Conservation (phyloP, 805 yeast species). For the Candida nonsorbophila region DNA sequence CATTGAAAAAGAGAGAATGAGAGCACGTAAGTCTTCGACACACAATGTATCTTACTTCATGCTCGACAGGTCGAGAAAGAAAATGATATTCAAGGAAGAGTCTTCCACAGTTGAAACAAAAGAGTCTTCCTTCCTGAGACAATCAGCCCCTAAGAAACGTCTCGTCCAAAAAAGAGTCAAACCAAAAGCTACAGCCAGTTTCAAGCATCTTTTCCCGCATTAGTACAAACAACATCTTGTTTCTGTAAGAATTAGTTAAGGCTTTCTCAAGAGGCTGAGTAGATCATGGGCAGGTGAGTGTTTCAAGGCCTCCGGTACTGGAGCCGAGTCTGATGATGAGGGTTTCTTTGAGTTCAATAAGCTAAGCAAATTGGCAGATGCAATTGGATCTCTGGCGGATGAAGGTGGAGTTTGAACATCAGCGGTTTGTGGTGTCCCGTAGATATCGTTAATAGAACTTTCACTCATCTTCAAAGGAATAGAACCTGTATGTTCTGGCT, state of each 20-base stretch:
- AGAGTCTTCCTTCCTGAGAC: too few relatives aligned
- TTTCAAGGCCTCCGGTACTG: not conserved
- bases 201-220: conserved; percentile 1
- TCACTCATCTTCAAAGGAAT: conserved; percentile 1
- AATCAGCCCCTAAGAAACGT: too few relatives aligned
- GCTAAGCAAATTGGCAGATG: conserved; percentile 11
- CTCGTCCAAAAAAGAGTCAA: too few relatives aligned
- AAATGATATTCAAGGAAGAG: too few relatives aligned
- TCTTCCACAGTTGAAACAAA: too few relatives aligned
- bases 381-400: conserved; percentile 2
- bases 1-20: not conserved
- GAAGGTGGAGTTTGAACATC: conserved; percentile 2
- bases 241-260: not conserved
- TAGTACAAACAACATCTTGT: conserved; percentile 2
- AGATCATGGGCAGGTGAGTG: conserved; percentile 1
- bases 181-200: too few relatives aligned
- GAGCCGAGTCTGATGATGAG: conserved; percentile 2
- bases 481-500: not conserved
- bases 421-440: conserved; percentile 1
- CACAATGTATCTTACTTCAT: too few relatives aligned
- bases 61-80: too few relatives aligned
- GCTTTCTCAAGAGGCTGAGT: conserved; percentile 4
- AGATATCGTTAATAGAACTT: too few relatives aligned
- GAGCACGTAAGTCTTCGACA: too few relatives aligned
- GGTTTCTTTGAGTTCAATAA: conserved; percentile 4